Evolutionary conservation across 129 eudicot genomes (phyloP).

Genomic region (Silybum marianum): DNA sequence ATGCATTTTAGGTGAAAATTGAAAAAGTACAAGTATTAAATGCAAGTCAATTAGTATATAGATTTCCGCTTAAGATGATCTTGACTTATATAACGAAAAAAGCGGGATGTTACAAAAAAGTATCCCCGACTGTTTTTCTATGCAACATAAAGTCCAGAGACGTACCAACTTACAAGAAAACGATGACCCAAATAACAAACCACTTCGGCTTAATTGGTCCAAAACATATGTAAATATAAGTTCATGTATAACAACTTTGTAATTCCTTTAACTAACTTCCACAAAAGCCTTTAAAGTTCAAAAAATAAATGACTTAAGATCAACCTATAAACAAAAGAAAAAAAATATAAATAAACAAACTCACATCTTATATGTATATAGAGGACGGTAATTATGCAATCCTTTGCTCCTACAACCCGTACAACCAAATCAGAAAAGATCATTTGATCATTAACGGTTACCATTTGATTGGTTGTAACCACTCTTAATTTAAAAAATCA

Average conservation of each 20-base stretch:
- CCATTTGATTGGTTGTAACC: no score
- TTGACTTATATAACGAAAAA: not conserved
- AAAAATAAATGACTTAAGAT: no score
- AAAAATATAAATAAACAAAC: not conserved
- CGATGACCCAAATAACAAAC: not conserved
- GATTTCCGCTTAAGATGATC: not conserved
- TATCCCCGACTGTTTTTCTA: not conserved
- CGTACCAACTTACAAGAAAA: not conserved
- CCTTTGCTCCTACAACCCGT: no score
- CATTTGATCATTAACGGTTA: no score
- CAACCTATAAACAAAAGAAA: not conserved
- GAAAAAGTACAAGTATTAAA: not conserved
- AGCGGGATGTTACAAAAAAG: not conserved
- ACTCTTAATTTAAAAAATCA: no score
- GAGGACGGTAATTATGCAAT: no score
- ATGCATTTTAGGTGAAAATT: not conserved
- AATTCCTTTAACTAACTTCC: not conserved
- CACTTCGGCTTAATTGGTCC: not conserved
- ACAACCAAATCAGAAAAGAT: no score
- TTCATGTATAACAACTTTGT: not conserved
- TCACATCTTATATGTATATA: not conserved
- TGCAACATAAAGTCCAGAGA: not conserved
- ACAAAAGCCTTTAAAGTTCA: not conserved
- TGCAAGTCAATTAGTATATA: not conserved
- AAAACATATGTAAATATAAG: not conserved